phyloP scores from a whole-genome alignment of 345 rosid species.

The Bruguiera sexangula region DNA sequence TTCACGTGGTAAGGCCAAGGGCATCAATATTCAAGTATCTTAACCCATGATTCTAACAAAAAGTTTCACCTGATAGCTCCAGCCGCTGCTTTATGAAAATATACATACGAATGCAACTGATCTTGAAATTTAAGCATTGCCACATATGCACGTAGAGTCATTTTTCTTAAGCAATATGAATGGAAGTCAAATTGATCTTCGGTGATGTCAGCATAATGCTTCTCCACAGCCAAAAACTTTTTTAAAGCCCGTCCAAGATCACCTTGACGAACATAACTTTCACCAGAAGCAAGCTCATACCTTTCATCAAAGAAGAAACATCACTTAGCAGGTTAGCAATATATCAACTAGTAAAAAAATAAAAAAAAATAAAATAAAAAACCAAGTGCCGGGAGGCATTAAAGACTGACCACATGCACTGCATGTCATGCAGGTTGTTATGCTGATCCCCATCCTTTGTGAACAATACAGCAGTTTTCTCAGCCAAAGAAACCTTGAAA shows the following conservation, averaged over 20 bases:
- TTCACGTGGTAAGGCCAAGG: background rate
- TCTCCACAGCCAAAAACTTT: slow-evolving; percentile 94
- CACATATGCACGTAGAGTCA: slow-evolving; percentile 95
- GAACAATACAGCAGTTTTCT: slow-evolving; percentile 87
- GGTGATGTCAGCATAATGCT: slow-evolving; percentile 96
- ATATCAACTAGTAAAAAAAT: slow-evolving; percentile 10
- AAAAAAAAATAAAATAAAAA: background rate
- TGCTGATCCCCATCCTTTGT: slow-evolving; percentile 98
- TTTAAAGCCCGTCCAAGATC: slow-evolving; percentile 94
- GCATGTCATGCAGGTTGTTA: slow-evolving; percentile 99
- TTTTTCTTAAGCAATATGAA: slow-evolving; percentile 96
- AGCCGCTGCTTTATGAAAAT: slow-evolving; percentile 93
- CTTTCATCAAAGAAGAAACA: slow-evolving; percentile 36
- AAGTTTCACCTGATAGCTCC: slow-evolving; percentile 75
- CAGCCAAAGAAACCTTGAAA: slow-evolving; percentile 79
- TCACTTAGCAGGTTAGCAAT: slow-evolving; percentile 11
- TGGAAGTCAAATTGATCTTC: slow-evolving; percentile 99
- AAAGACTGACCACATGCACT: slow-evolving; percentile 94
- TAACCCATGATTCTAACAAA: background rate
- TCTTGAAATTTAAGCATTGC: slow-evolving; percentile 99
- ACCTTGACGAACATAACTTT: slow-evolving; percentile 90
- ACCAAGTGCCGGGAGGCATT: slow-evolving; percentile 16
- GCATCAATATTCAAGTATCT: background rate
- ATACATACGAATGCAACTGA: slow-evolving; percentile 82
- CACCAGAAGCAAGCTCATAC: slow-evolving; percentile 99